Base-by-base conservation (phyloP, 129 eudicot species). In the Arctium minus region DNA sequence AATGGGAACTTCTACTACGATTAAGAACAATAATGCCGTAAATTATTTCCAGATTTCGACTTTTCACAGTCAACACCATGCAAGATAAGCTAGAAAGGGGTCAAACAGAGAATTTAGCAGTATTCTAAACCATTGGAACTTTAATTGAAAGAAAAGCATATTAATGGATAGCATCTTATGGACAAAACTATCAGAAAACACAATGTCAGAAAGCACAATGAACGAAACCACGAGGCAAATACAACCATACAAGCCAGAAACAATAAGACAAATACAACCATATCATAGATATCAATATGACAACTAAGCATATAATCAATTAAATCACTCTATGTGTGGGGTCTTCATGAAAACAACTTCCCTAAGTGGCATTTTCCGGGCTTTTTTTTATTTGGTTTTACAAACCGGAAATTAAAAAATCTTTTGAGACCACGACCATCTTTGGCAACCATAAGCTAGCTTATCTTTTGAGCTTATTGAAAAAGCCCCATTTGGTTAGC, bases 131-230 rank as follows among this genome's bases (percentile, higher is more conserved):
- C 77, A 75, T 44, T 46, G 3, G 22, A 82, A 22, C 53, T 69
- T 70, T 60, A 81, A 65, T 22, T 68, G 53, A 17, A 76, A 75
- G 7, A 84, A 67, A 64, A 76, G 56, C 76, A 79, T 74, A 79
- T 72, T 60, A 64, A 40, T 84, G 86, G 86, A 72, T 72, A 39
- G 81, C 73, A 70, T 71, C 29, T 71, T 70, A 70, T 50, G 50
- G 82, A 83, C 86, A 78, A 77, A 77, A 71, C 65, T 77, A 68
- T 76, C 30, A 71, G 9, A 83, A 76, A 83, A 81, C 84, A 81
- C 76, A 76, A 70, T 81, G 80, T 79, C 81, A 46, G 83, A 73
- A 82, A 79, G 30, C 83, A 84, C 70, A 44, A 72, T 22, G 53
- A 76, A 40, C 65, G 67, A 71, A 76, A 72, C 74, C 76, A 60